Percentiles rank a stretch among this genome's conserved stretches.
Evolutionary conservation across 2,329 filamentous ascomycete genomes (phyloP).

Genomic region (Ophiosphaerella herpotricha): DNA sequence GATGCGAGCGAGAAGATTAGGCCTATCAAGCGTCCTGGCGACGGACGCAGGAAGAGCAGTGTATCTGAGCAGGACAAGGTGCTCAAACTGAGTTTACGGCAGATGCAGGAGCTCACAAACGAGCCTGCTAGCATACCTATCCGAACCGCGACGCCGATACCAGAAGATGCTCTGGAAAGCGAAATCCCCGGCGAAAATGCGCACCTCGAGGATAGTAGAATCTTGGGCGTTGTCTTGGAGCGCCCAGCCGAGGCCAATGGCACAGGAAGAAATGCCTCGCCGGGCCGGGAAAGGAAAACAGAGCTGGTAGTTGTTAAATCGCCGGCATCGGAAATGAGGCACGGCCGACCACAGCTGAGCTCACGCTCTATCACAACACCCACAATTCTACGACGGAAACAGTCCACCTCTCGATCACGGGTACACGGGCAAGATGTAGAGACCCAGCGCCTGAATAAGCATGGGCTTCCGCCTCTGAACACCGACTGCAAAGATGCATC

Average conservation of each 20-base stretch:
- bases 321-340: slow-evolving; percentile 25
- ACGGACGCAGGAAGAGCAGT: slow-evolving; percentile 41
- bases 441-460: slow-evolving; percentile 22
- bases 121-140: slow-evolving; percentile 61
- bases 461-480: slow-evolving; percentile 40
- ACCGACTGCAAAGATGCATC: slow-evolving; percentile 37
- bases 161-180: slow-evolving; percentile 38
- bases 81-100: slow-evolving; percentile 58
- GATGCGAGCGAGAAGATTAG: slow-evolving; percentile 39
- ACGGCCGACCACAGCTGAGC: slow-evolving; percentile 36
- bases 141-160: slow-evolving; percentile 47
- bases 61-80: slow-evolving; percentile 48
- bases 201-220: slow-evolving; percentile 17
- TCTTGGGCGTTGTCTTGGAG: slow-evolving; percentile 29
- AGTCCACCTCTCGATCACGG: slow-evolving; percentile 33
- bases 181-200: slow-evolving; percentile 20
- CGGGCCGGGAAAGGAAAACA: slow-evolving; percentile 19
- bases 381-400: slow-evolving; percentile 44
- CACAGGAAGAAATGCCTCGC: slow-evolving; percentile 3
- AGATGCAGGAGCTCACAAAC: slow-evolving; percentile 60
- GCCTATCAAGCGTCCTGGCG: slow-evolving; percentile 43
- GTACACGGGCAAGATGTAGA: slow-evolving; percentile 26
- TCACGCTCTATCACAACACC: slow-evolving; percentile 46
- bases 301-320: slow-evolving; percentile 40
- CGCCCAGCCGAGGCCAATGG: slow-evolving; percentile 19